These are phyloP conservation scores for Hypseocharis bilobata DNA, from an alignment of 441 rosid genomes.

Conservation along the genomic window DNA sequence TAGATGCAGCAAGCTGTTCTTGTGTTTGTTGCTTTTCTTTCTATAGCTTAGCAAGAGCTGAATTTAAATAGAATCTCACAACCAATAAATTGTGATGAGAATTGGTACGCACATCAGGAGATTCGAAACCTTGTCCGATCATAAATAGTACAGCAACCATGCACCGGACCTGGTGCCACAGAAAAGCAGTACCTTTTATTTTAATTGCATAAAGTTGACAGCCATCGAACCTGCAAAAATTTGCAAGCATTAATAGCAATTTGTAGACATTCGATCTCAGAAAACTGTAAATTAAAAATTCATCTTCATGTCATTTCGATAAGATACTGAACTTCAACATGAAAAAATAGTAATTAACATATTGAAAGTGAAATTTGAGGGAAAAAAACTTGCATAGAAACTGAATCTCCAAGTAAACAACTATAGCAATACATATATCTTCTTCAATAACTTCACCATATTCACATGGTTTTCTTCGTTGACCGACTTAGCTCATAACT, in stretches of 20 bases:
- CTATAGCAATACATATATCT: not conserved
- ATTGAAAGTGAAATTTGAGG: too few species aligned
- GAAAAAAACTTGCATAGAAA: too few species aligned
- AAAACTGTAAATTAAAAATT: not conserved
- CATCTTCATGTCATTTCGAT: not conserved
- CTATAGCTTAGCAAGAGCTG: not conserved
- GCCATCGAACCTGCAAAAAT: conserved; percentile 47
- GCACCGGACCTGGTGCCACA: conserved; percentile 90
- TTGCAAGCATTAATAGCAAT: conserved; percentile 5
- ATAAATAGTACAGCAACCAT: conserved; percentile 83
- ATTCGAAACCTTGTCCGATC: conserved; percentile 78
- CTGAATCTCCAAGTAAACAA: too few species aligned
- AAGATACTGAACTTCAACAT: not conserved
- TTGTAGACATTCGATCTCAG: conserved; percentile 5
- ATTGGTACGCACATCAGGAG: conserved; percentile 50
- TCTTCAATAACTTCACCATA: too few species aligned
- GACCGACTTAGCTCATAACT: too few species aligned
- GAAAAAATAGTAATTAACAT: not conserved
- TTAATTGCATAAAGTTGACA: conserved; percentile 53
- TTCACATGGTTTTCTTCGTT: too few species aligned
- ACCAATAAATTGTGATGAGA: conserved; percentile 5
- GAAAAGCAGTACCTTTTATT: conserved; percentile 78
- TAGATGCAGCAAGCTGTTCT: not conserved
- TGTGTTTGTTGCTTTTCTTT: not conserved
- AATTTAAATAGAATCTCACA: not conserved